phyloP scores from a whole-genome alignment of 2,329 filamentous ascomycete genomes.

The Xylaria digitata region DNA sequence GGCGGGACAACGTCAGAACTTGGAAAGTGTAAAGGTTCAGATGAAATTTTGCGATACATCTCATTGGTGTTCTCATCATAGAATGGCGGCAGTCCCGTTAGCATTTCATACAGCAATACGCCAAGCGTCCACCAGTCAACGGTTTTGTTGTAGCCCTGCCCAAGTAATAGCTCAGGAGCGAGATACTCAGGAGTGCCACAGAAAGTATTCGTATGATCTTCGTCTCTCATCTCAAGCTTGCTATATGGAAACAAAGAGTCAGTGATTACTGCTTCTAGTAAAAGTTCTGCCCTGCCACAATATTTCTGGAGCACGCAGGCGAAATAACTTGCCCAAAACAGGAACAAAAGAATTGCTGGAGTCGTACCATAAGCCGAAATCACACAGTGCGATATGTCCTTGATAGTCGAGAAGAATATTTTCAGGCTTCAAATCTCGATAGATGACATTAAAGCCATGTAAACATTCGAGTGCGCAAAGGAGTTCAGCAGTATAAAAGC shows the following conservation, averaged over 20 bases:
- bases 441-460: conserved; percentile 98
- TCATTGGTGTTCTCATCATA: conserved; percentile 99
- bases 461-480: conserved; percentile 95
- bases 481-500: conserved; percentile 97
- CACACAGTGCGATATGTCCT: conserved; percentile 96
- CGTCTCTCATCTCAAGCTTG: conserved; percentile 99
- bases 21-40: conserved; percentile 94
- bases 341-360: conserved; percentile 1
- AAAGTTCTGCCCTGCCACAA: neutral
- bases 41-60: conserved; percentile 99
- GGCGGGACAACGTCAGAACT: conserved; percentile 89
- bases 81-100: conserved; percentile 95
- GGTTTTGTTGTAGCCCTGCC: conserved; percentile 96
- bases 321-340: conserved; percentile 4
- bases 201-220: conserved; percentile 98
- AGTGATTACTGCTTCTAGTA: conserved; percentile 4
- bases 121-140: conserved; percentile 99
- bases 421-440: conserved; percentile 80
- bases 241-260: conserved; percentile 51
- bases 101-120: conserved; percentile 97
- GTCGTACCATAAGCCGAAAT: conserved; percentile 81
- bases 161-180: conserved; percentile 91
- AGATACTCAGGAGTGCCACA: conserved; percentile 98
- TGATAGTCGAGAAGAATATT: conserved; percentile 98
- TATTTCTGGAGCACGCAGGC: conserved; percentile 10